Evolutionary conservation across 257 asterid species (phyloP).

Genomic region (Coffea eugenioides): DNA sequence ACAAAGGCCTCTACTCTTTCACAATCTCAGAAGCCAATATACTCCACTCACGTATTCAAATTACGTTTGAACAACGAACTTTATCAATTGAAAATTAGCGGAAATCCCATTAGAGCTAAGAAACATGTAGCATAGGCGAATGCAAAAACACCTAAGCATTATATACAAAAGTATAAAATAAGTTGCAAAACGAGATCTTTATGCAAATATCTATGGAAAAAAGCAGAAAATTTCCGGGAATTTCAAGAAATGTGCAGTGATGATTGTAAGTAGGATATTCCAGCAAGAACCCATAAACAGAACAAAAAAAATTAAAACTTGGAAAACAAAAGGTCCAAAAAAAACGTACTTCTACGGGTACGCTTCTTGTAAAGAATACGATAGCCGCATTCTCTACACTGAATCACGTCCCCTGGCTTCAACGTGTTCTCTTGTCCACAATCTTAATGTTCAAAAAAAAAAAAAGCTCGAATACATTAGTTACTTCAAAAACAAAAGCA

Average conservation of each 20-base stretch:
- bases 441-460: constrained; percentile 31
- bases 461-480: background rate
- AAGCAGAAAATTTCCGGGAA: background rate
- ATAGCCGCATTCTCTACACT: constrained; percentile 88
- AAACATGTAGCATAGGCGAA: background rate
- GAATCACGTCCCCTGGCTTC: constrained; percentile 80
- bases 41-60: background rate
- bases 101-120: background rate
- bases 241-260: background rate
- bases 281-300: background rate
- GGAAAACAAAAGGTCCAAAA: background rate
- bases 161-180: background rate
- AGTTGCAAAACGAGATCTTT: too few relatives aligned
- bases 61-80: background rate
- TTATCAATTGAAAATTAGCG: background rate
- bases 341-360: constrained; percentile 64
- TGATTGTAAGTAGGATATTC: background rate
- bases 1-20: background rate
- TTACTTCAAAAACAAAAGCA: background rate
- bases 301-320: background rate
- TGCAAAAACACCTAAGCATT: background rate
- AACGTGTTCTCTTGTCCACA: constrained; percentile 88
- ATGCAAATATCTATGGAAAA: too few relatives aligned
- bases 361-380: constrained; percentile 94
- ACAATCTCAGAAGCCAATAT: background rate